Conservation (phyloP, 1,139 yeast species). For the Candida sanyaensis region DNA sequence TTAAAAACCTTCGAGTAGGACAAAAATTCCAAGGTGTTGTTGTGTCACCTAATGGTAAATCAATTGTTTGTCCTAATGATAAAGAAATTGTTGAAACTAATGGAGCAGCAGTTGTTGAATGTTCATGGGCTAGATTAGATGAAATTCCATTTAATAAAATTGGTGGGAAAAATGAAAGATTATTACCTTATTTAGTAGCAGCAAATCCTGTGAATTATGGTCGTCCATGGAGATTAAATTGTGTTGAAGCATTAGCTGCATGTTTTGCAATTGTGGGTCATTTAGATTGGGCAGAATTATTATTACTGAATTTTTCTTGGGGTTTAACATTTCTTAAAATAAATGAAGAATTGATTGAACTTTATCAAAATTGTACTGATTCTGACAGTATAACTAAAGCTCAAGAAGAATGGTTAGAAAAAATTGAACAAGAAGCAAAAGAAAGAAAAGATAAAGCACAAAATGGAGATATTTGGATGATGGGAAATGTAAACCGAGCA, state of each 20-base stretch:
- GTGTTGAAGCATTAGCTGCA: conserved; percentile 98
- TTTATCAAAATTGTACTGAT: conserved; percentile 81
- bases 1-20: conserved; percentile 77
- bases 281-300: conserved; percentile 80
- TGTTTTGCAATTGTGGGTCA: conserved; percentile 95
- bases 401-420: conserved; percentile 73
- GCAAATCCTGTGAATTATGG: conserved; percentile 98
- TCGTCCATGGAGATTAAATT: conserved; percentile 91
- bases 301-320: conserved; percentile 86
- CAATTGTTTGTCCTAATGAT: conserved; percentile 91
- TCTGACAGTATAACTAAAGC: conserved; percentile 71
- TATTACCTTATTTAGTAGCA: conserved; percentile 90
- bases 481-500: conserved; percentile 71
- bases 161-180: conserved; percentile 87
- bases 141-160: conserved; percentile 93
- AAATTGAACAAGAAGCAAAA: conserved; percentile 66
- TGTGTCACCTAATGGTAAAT: conserved; percentile 90
- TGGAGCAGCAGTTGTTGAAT: conserved; percentile 97
- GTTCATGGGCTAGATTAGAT: conserved; percentile 96
- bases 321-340: conserved; percentile 84
- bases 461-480: conserved; percentile 71
- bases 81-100: conserved; percentile 67
- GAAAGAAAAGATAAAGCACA: conserved; percentile 58
- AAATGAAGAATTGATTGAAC: conserved; percentile 72
- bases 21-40: conserved; percentile 91